Percentiles rank a stretch among this genome's conserved stretches.
Conservation (phyloP, 2,329 filamentous ascomycete species). For the Dothiorella sarmentorum region DNA sequence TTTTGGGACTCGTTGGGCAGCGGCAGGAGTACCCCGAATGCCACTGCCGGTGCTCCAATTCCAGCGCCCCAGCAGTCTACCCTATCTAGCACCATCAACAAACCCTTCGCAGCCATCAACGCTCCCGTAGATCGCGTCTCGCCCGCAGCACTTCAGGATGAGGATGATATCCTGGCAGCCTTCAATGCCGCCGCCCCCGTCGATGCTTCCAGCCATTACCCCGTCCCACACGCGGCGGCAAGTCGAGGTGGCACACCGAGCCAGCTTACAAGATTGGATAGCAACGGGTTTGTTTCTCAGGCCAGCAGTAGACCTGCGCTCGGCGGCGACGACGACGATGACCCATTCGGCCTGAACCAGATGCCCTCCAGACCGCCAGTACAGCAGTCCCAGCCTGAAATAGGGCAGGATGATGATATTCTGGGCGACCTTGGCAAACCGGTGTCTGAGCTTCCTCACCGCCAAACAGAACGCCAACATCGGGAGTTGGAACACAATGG, state of each 20-base stretch:
- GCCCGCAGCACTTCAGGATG: slow-evolving; percentile 36
- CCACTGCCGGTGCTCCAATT: slow-evolving; percentile 37
- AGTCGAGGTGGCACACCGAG: slow-evolving; percentile 25
- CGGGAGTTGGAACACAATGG: not conserved
- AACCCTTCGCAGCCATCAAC: slow-evolving; percentile 36
- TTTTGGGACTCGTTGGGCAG: slow-evolving; percentile 73
- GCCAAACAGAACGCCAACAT: slow-evolving; percentile 25
- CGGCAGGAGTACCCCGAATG: slow-evolving; percentile 43
- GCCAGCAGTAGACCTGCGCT: slow-evolving; percentile 30
- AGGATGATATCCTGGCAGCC: slow-evolving; percentile 59
- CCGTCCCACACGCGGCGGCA: slow-evolving; percentile 39
- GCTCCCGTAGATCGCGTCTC: slow-evolving; percentile 25
- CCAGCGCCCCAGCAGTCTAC: slow-evolving; percentile 36
- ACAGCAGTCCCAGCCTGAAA: slow-evolving; percentile 24
- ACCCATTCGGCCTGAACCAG: slow-evolving; percentile 78
- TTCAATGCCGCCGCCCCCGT: slow-evolving; percentile 59
- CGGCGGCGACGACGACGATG: slow-evolving; percentile 64
- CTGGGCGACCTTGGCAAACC: slow-evolving; percentile 59
- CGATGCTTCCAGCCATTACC: slow-evolving; percentile 58
- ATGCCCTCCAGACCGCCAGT: slow-evolving; percentile 47
- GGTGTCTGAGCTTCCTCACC: slow-evolving; percentile 49
- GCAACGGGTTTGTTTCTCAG: slow-evolving; percentile 22
- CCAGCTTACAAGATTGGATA: not conserved
- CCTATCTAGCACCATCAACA: slow-evolving; percentile 39
- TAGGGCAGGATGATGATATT: slow-evolving; percentile 53